Percentiles rank a stretch among this genome's conserved stretches.
These are phyloP conservation scores for Akanthomyces uredinophilus DNA, from an alignment of 2,329 filamentous ascomycete genomes.

Conservation along the genomic window DNA sequence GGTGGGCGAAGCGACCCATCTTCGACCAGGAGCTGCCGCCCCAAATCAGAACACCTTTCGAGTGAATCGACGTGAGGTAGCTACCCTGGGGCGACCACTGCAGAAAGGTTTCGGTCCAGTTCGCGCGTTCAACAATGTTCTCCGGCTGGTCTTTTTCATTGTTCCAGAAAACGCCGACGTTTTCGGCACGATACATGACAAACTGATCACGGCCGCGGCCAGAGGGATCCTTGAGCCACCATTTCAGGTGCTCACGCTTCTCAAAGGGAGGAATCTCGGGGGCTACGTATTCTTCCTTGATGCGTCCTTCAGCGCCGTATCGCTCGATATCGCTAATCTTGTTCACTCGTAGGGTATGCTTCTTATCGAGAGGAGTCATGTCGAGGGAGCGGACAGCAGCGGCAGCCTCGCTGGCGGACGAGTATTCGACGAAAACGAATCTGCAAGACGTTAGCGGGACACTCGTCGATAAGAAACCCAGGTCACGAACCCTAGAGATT, in stretches of 20 bases:
- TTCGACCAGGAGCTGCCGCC: conserved; percentile 84
- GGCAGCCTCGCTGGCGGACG: conserved; percentile 81
- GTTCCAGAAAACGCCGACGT: conserved; percentile 96
- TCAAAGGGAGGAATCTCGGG: conserved; percentile 85
- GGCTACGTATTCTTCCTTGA: conserved; percentile 83
- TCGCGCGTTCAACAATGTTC: conserved; percentile 80
- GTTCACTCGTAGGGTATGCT: conserved; percentile 91
- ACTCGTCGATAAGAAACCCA: conserved; percentile 10
- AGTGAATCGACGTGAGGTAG: conserved; percentile 89
- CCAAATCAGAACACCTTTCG: conserved; percentile 96
- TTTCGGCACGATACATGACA: conserved; percentile 86
- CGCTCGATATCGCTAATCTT: conserved; percentile 98
- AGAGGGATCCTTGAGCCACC: conserved; percentile 78
- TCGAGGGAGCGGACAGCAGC: conserved; percentile 87
- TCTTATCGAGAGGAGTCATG: conserved; percentile 87
- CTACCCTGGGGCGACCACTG: conserved; percentile 97
- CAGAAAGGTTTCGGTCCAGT: conserved; percentile 98
- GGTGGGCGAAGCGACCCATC: conserved; percentile 89
- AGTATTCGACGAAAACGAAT: conserved; percentile 96
- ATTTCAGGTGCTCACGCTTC: conserved; percentile 90
- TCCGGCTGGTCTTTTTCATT: conserved; percentile 91
- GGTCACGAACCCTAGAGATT: conserved; percentile 66
- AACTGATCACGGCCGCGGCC: conserved; percentile 89
- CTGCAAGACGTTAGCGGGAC: conserved; percentile 38
- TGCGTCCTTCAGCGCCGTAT: conserved; percentile 86